Evolutionary conservation across 768 basidiomycete genomes (phyloP), one percentile per base, ranked within the genome.

Genomic region (Boletellus ananiceps): DNA sequence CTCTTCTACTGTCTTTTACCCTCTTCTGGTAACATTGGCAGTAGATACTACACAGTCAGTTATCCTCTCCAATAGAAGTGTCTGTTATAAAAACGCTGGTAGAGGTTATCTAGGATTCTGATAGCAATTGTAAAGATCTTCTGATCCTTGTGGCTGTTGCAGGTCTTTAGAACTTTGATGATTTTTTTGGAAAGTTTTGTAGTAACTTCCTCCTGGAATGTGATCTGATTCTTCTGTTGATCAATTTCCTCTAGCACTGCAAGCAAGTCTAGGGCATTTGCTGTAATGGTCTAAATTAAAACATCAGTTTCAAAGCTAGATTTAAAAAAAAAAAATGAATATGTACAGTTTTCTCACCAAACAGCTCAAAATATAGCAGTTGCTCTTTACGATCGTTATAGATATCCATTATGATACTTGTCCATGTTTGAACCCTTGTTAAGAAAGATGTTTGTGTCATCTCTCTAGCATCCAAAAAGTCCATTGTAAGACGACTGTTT

Each of bases 331-430:
- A 43, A 50, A 23, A 1, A 19, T 1, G 12, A 1, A 1, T 9
- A 51, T 57, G 50, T 47, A 66, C 65, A 39, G 31, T 46, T 18
- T 42, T 8, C 13, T 59, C 62, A 31, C 32, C 57, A 50, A 66
- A 66, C 4, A 66, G 25, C 1, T 57, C 51, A 40, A 0, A 15
- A 0, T 33, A 0, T 9, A 43, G 2, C 3, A 4, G 5, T 9
- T 38, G 18, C 9, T 29, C 27, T 40, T 40, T 12, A 12, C 12
- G 37, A 36, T 6, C 19, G 31, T 43, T 4, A 11, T 4, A 31
- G 12, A 62, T 51, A 5, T 41, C 2, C 4, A 42, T 11, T 8
- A 67, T 5, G 18, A 27, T 29, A 8, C 44, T 7, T 25, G 29
- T 21, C 65, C 67, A 67, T 1, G 12, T 1, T 11, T 53, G 54